Base-by-base conservation (phyloP, 768 basidiomycete genomes). In the Neoboletus subvelutipes region DNA sequence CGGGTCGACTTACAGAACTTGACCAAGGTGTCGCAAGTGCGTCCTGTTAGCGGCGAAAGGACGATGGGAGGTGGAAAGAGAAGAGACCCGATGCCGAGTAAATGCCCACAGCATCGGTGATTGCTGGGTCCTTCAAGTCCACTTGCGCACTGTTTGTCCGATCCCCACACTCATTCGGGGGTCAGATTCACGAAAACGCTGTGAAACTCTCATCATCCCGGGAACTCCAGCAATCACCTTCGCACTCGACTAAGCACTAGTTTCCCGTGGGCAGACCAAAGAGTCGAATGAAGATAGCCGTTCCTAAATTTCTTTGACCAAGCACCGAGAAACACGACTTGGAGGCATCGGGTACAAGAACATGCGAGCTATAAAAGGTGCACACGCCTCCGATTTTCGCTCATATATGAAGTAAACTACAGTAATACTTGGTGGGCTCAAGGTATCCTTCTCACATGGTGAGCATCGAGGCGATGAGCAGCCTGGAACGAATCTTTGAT, bases 371-470 rank as follows among this genome's bases (percentile, higher is more conserved):
- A 83, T 86, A 63, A 84, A 83, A 77, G 83, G 86, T 81, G 53
- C 29, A 77, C 67, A 22, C 54, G 33, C 62, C 26, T 55, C 39
- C 45, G 24, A 57, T 47, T 22, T 36, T 56, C 51, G 13, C 28
- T 47, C 58, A 22, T 15, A 55, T 10, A 52, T 42, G 31, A 60
- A 48, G 29, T 41, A 57, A 46, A 58, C 53, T 34, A 54, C 36
- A n/a, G n/a, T n/a, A n/a, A n/a, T n/a, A n/a, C n/a, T n/a, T 31
- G 28, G 47, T 26, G 26, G 24, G 17, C 47, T 36, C 45, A 47
- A 88, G 87, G 87, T 48, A 73, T 87, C 46, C 79, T 88, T 63
- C 73, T 90, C 60, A 86, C 83, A 57, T 88, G 87, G 87, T 87
- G 50, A 61, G 80, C 66, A 26, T 11, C 8, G 26, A 34, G 20